phyloP scores from a whole-genome alignment of 306 rosid species.

The Cicer chorassanicum region DNA sequence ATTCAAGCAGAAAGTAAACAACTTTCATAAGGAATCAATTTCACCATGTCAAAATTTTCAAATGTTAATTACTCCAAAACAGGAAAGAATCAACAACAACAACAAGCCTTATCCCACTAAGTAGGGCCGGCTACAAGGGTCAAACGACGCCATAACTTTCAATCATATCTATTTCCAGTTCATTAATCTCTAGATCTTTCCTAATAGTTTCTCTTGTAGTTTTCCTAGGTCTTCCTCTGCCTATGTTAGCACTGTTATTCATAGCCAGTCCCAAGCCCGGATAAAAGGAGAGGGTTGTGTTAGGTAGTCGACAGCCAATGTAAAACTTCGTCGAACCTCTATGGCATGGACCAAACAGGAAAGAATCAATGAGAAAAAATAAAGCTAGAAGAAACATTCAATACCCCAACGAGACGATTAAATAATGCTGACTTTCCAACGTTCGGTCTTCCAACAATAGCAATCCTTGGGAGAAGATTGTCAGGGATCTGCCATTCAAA shows the following conservation, averaged over 20 bases:
- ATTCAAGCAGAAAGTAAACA: constrained; percentile 29
- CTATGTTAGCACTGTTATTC: too few species aligned
- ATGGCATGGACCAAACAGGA: not conserved
- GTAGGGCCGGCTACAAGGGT: too few species aligned
- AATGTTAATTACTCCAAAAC: constrained; percentile 18
- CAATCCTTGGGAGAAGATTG: constrained; percentile 80
- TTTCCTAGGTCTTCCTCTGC: too few species aligned
- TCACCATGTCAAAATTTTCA: constrained; percentile 28
- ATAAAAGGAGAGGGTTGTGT: too few species aligned
- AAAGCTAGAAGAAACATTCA: constrained; percentile 41
- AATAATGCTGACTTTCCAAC: constrained; percentile 95
- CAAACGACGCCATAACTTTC: too few species aligned
- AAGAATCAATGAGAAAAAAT: constrained; percentile 24
- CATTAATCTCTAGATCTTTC: too few species aligned
- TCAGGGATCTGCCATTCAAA: constrained; percentile 79
- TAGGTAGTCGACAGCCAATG: too few species aligned
- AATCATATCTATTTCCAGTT: too few species aligned
- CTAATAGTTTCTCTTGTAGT: too few species aligned
- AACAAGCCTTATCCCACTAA: too few species aligned
- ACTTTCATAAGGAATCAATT: not conserved
- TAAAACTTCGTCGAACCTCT: too few species aligned
- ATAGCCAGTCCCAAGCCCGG: too few species aligned
- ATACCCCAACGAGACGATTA: constrained; percentile 95
- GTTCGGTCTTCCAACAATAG: constrained; percentile 96
- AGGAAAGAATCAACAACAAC: constrained; percentile 23